Conservation (phyloP, 2,329 filamentous ascomycete species). For the Chrysosporium keratinophilum region DNA sequence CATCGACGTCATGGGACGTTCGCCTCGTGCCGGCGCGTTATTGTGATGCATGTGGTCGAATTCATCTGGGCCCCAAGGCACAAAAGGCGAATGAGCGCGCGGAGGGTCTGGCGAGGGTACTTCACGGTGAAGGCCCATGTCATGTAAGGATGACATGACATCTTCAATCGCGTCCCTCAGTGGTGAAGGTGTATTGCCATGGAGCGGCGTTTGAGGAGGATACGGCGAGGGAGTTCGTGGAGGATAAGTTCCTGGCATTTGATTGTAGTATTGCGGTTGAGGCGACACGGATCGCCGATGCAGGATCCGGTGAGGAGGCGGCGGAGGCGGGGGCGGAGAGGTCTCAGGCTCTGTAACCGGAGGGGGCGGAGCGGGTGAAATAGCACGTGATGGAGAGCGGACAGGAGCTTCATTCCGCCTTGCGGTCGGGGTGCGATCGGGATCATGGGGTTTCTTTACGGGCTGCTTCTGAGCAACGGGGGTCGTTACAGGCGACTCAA, state of each 20-base stretch:
- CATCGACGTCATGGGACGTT: constrained; percentile 62
- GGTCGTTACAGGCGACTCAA: constrained; percentile 13
- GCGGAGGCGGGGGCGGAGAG: constrained; percentile 72
- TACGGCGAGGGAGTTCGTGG: constrained; percentile 41
- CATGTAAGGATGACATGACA: constrained; percentile 88
- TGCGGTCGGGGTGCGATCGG: constrained; percentile 7
- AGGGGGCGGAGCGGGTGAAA: constrained; percentile 9
- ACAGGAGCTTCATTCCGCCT: constrained; percentile 3
- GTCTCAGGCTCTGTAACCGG: constrained; percentile 30
- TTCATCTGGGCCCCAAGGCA: constrained; percentile 85
- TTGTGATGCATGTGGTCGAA: constrained; percentile 49
- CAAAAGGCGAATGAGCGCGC: constrained; percentile 40
- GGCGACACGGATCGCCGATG: constrained; percentile 16
- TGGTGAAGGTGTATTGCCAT: constrained; percentile 75
- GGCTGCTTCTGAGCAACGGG: constrained; percentile 1
- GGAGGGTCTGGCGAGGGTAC: constrained; percentile 44
- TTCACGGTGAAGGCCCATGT: constrained; percentile 58
- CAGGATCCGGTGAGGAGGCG: constrained; percentile 60
- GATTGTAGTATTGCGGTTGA: constrained; percentile 26
- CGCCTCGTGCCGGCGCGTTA: constrained; percentile 26
- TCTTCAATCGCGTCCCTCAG: constrained; percentile 94
- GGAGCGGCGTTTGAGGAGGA: constrained; percentile 50
- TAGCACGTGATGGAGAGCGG: constrained; percentile 6
- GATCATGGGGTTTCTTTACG: not conserved
- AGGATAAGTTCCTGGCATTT: not conserved